Evolutionary conservation across 257 asterid genomes (phyloP), one percentile per base, ranked within the genome.

Genomic region (Gentiana straminea): DNA sequence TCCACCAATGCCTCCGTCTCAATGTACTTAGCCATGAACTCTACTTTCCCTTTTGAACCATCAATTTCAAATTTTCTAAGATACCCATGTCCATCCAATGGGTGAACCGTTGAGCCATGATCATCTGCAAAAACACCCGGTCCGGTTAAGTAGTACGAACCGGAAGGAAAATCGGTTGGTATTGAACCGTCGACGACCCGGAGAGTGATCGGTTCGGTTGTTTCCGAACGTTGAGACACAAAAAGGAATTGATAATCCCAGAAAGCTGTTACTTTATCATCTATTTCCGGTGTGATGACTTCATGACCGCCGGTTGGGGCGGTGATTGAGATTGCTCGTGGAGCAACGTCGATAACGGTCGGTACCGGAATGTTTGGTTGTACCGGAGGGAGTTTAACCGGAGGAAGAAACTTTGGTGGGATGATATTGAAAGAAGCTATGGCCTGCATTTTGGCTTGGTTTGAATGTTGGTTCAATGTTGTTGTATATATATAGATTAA

Each of bases 101-200:
- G 98, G 80, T 91, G 98, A 58, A 91, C 98, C 33, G 98, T 91
- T 58, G 98, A 91, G 24, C 98, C 98, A 36, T 91, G 94, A 66
- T 91, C 98, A 41, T 91, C 98, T 34, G 86, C 32, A 65, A 91
- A 91, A 38, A 91, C 73, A 11, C 98, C 98, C 4, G 97, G 98
- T 0, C 98, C 98, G 52, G 98, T 80, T 5, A 91, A 80, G 59
- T 79, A 91, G 70, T 91, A 91, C 5, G 88, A 77, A 15, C 98
- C 98, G 13, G 82, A 70, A 49, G 95, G 97, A 60, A 91, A 83
- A 73, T 81, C 86, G 4, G 33, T 32, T 33, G 97, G 98, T 65
- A 91, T 62, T 64, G 82, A 80, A 49, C 98, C 97, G 37, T 87
- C 97, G 54, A 80, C 76, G 4, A 81, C 76, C 38, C 84, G 88